phyloP scores from a whole-genome alignment of 441 rosid species.

The Corymbia citriodora region DNA sequence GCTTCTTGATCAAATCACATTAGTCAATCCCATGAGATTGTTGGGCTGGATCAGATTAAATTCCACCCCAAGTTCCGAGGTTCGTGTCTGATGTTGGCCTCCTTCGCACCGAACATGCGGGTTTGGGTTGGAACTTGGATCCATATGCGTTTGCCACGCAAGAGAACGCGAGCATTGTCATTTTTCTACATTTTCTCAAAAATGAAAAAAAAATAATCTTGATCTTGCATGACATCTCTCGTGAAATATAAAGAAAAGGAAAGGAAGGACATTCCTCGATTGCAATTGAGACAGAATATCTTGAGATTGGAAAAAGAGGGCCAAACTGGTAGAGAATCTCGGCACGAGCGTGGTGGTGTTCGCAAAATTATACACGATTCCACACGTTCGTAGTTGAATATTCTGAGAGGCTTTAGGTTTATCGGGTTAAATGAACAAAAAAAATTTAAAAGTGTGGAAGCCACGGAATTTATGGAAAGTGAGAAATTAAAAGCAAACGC shows the following conservation, averaged over 20 bases:
- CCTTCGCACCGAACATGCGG: not conserved
- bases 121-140: not conserved
- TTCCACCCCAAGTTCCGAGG: not conserved
- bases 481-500: not conserved
- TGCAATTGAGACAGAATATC: not conserved
- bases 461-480: not conserved
- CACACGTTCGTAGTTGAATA: not conserved
- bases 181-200: not conserved
- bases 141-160: not conserved
- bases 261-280: not conserved
- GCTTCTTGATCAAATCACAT: not conserved
- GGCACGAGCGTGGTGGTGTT: not conserved
- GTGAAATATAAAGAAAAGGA: not conserved
- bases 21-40: not conserved
- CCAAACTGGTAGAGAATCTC: not conserved
- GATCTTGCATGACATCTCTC: not conserved
- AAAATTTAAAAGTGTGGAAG: not conserved
- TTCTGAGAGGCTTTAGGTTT: not conserved
- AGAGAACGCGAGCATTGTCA: not conserved
- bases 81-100: not conserved
- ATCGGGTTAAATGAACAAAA: not conserved
- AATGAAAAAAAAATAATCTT: not conserved
- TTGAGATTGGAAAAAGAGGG: not conserved
- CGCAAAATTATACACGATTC: not conserved
- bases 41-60: not conserved